Evolutionary conservation across 331 rosid species (phyloP).

Genomic region (Saraca asoca): DNA sequence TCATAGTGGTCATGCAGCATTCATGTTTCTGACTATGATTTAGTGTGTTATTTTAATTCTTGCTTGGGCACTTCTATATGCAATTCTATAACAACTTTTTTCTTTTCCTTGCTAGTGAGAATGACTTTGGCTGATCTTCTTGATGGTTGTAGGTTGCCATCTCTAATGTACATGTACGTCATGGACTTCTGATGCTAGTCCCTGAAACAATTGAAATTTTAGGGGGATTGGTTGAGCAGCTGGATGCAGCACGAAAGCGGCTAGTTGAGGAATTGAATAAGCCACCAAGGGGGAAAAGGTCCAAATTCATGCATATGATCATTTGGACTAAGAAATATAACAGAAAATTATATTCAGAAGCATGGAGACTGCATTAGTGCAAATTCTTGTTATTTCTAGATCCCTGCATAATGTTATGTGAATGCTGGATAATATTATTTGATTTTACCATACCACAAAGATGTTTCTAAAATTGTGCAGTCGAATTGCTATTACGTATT

Average conservation of each 20-base stretch:
- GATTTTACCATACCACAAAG: background rate
- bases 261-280: constrained; percentile 79
- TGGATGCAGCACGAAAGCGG: constrained; percentile 79
- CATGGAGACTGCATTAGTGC: constrained; percentile 12
- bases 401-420: constrained; percentile 5
- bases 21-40: constrained; percentile 10
- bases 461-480: background rate
- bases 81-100: background rate
- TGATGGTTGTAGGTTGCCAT: constrained; percentile 61
- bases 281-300: constrained; percentile 91
- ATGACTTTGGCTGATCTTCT: constrained; percentile 35
- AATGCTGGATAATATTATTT: background rate
- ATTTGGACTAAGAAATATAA: constrained; percentile 9
- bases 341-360: background rate
- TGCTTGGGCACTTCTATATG: background rate
- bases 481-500: background rate
- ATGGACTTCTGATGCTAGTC: constrained; percentile 82
- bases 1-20: background rate
- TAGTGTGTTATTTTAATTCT: constrained; percentile 12
- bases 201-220: constrained; percentile 76
- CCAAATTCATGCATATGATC: constrained; percentile 19
- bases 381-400: constrained; percentile 23
- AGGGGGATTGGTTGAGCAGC: constrained; percentile 82
- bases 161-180: constrained; percentile 74
- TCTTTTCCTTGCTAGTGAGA: constrained; percentile 4